Percentiles rank a stretch among this genome's conserved stretches.
phyloP scores from a whole-genome alignment of 495 filamentous ascomycete genomes.

The Tuber umbilicatum region DNA sequence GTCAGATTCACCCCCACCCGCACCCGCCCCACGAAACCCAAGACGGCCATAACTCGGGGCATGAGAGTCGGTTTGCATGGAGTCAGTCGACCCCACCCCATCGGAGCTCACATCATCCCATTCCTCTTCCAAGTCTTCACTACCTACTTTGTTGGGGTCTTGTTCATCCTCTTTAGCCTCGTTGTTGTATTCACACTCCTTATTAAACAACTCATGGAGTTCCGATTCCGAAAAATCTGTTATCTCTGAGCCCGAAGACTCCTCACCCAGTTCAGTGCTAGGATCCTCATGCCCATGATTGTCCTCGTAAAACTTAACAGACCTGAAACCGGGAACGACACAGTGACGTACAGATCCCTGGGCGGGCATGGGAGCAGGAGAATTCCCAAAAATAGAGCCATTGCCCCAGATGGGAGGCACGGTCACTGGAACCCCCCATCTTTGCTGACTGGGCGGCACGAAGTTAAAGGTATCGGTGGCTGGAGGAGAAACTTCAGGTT shows the following conservation, averaged over 20 bases:
- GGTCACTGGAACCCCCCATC: background rate
- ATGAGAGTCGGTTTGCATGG: no score
- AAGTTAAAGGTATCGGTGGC: background rate
- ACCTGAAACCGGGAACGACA: background rate
- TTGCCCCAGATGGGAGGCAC: background rate
- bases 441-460: background rate
- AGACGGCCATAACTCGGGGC: no score
- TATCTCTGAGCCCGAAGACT: background rate
- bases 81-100: no score
- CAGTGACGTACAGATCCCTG: no score
- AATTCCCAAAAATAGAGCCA: no score
- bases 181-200: background rate
- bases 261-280: background rate
- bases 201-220: background rate
- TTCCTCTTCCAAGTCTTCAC: no score
- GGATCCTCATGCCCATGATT: no score
- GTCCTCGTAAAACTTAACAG: background rate
- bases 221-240: no score
- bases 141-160: background rate
- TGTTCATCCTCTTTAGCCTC: background rate
- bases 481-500: background rate
- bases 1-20: no score
- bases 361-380: no score
- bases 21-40: no score
- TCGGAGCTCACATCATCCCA: no score